Base-by-base conservation (phyloP, 352 stramenopile genomes). In the Phytophthora pinifolia region DNA sequence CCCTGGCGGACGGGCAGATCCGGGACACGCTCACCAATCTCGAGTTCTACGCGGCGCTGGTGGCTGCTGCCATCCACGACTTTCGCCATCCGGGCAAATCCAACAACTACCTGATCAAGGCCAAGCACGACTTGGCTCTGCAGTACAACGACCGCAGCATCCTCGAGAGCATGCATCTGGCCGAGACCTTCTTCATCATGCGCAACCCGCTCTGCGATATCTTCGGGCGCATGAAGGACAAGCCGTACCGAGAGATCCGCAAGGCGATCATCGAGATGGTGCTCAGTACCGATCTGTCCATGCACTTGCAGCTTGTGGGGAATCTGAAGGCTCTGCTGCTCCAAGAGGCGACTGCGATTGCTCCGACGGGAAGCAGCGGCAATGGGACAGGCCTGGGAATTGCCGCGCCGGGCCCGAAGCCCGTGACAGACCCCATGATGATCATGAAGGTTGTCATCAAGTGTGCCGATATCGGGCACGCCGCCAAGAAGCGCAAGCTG, bases 381-480 rank as follows among this genome's bases (percentile, higher is more conserved):
- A 71, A 49, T 34, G 60, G 55, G 9, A 22, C 45, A 6, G 58
- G 43, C 1, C 34, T 61, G 56, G 43, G 50, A 4, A 38, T 44
- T 32, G 14, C 71, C 29, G 32, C 38, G 15, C 36, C 51, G 4
- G 9, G 42, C 0, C 49, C 52, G 1, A 72, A 72, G 30, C 41
- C 52, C 20, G 77, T 89, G 17, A 80, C 76, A 18, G 83, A 87
- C 42, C 79, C 79, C 6, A 91, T 94, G 78, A 90, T 93, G 70
- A 85, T 96, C 46, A 89, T 93, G 75, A 92, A 93, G 35, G 74
- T 90, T 38, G 79, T 92, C 47, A 91, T 96, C 60, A 94, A 96
- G 60, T 87, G 86, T 47, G 87, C 94, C 2, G 94, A 98, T 68
- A 94, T 98, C 36, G 96, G 87, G 13, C 96, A 98, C 64, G 88